Base-by-base conservation (phyloP, 2,329 filamentous ascomycete genomes). In the Lecanosticta acicola region DNA sequence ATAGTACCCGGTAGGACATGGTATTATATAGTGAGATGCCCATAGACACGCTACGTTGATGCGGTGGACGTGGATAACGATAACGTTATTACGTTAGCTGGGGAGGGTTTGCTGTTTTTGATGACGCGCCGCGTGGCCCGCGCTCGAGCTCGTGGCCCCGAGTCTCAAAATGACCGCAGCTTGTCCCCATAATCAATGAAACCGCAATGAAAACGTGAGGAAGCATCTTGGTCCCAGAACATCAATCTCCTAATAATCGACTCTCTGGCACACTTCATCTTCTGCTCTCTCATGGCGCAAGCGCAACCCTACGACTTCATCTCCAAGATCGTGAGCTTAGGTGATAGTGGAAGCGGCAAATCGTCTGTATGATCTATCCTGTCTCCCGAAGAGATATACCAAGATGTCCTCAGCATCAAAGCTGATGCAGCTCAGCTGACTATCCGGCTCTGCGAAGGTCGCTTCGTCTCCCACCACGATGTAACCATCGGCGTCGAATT, bases 401-500 rank as follows among this genome's bases (percentile, higher is more conserved):
- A 24, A 33, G 13, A 9, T 20, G 41, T 29, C 45, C 43, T 53
- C 54, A 58, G 53, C 57, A 56, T 47, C 48, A 32, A 38, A 29
- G 56, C 58, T 59, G 51, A 59, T 58, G 39, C 48, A 18, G 37
- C 20, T 35, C 60, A 87, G 69, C 80, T 96, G 59, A 95, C 90
- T 46, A 90, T 96, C 66, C 87, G 91, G 54, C 86, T 97, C 54
- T 96, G 91, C 73, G 91, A 96, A 77, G 90, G 90, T 60, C 87
- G 91, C 67, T 96, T 97, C 75, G 88, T 87, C 45, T 80, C 86
- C 44, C 86, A 93, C 66, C 91, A 96, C 77, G 90, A 96, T 75
- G 91, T 96, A 57, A 97, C 91, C 55, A 96, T 96, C 64, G 90
- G 90, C 57, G 90, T 96, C 54, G 91, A 97, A 67, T 96, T 96